phyloP scores from a whole-genome alignment of 2,329 filamentous ascomycete species.

The Pestalotiopsis fici region DNA sequence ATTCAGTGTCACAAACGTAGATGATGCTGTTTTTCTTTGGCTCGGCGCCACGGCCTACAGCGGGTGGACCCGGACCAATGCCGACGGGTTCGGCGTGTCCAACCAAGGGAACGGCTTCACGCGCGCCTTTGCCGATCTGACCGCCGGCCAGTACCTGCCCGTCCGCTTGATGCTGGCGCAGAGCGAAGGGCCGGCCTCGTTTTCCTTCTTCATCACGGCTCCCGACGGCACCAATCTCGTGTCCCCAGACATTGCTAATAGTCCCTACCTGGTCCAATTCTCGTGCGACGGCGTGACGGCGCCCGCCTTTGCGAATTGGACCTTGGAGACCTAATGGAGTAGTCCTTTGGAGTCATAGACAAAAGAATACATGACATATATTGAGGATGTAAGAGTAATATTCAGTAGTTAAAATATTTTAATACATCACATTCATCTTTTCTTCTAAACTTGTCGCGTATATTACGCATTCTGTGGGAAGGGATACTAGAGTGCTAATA shows the following conservation, averaged over 20 bases:
- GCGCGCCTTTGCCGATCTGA: neutral
- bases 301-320: neutral
- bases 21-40: neutral
- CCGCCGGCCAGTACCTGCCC: neutral
- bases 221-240: neutral
- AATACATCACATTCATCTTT: no score
- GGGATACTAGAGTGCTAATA: no score
- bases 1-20: neutral
- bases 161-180: neutral
- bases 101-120: neutral
- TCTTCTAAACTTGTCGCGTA: no score
- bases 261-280: neutral
- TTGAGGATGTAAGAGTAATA: no score
- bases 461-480: no score
- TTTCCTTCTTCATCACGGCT: neutral
- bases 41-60: neutral
- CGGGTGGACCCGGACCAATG: neutral
- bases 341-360: neutral
- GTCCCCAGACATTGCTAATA: neutral
- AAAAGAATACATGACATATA: no score
- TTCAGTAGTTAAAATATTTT: no score
- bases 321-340: neutral
- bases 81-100: neutral
- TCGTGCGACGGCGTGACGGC: neutral
- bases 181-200: neutral